Conservation (phyloP, 73 alveolate genomes). For the Blepharisma japonicum region DNA sequence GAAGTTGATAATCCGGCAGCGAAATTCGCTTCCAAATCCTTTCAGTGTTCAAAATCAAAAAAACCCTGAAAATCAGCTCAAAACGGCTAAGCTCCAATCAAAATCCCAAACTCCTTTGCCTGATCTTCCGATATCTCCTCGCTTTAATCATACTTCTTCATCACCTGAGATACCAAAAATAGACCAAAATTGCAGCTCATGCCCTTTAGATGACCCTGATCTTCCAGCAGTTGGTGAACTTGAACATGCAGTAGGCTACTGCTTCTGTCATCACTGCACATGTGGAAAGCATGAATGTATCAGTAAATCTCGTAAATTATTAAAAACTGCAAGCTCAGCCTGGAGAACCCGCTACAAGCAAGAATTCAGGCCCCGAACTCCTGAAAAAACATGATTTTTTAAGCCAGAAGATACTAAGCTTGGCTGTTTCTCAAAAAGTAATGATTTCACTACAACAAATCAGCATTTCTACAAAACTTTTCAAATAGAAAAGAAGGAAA, state of each 20-base stretch:
- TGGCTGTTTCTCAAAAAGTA: not conserved
- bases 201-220: constrained; percentile 27
- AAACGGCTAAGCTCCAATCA: too few species aligned
- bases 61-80: too few species aligned
- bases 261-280: constrained; percentile 27
- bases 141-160: too few species aligned
- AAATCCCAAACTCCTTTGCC: too few species aligned
- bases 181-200: not conserved
- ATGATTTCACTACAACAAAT: not conserved
- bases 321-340: not conserved
- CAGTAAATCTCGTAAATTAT: not conserved
- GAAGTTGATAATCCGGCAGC: too few species aligned
- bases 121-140: too few species aligned
- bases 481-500: not conserved
- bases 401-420: too few species aligned
- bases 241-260: constrained; percentile 26
- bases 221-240: constrained; percentile 22
- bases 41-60: too few species aligned
- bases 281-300: constrained; percentile 25
- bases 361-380: not conserved
- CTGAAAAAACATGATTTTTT: too few species aligned
- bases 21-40: too few species aligned
- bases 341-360: not conserved
- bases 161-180: too few species aligned
- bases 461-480: not conserved